phyloP scores from a whole-genome alignment of 1,284 basidiomycete species.

The Puccinia sorghi region DNA sequence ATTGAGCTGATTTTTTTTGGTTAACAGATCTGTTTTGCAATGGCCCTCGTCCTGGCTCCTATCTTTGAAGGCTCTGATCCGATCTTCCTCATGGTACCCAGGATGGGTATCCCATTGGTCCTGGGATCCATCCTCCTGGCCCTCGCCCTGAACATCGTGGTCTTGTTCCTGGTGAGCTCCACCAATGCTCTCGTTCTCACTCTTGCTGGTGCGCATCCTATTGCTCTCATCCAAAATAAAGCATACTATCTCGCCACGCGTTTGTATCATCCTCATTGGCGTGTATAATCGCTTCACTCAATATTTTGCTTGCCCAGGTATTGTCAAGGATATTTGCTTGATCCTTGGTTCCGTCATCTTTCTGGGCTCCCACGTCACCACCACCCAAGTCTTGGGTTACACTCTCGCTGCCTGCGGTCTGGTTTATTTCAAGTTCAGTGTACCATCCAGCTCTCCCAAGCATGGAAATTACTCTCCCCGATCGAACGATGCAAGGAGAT shows the following conservation, averaged over 20 bases:
- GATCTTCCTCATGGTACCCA: slow-evolving; percentile 28
- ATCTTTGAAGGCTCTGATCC: slow-evolving; percentile 38
- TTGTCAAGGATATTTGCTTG: slow-evolving; percentile 44
- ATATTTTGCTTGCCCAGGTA: slow-evolving; percentile 1
- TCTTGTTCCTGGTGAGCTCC: slow-evolving; percentile 39
- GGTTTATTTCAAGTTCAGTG: slow-evolving; percentile 30
- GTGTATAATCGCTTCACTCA: neutral
- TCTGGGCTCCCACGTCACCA: slow-evolving; percentile 17
- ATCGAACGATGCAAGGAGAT: neutral
- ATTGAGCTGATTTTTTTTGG: neutral
- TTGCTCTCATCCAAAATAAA: neutral
- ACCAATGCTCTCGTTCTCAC: slow-evolving; percentile 43
- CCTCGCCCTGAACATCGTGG: slow-evolving; percentile 38
- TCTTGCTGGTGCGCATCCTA: slow-evolving; percentile 20
- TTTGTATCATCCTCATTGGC: neutral
- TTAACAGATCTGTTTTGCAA: slow-evolving; percentile 32
- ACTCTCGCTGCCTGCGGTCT: slow-evolving; percentile 15
- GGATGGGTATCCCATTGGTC: slow-evolving; percentile 18
- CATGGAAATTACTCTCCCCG: neutral
- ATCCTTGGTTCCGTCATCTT: slow-evolving; percentile 36
- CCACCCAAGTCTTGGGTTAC: slow-evolving; percentile 36
- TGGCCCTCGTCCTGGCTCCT: slow-evolving; percentile 29
- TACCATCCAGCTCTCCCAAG: neutral
- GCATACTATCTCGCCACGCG: neutral
- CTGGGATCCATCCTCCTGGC: slow-evolving; percentile 24